Percentiles rank a stretch among this genome's conserved stretches.
Conservation (phyloP, 2,329 filamentous ascomycete genomes). For the Venturia oleaginea region DNA sequence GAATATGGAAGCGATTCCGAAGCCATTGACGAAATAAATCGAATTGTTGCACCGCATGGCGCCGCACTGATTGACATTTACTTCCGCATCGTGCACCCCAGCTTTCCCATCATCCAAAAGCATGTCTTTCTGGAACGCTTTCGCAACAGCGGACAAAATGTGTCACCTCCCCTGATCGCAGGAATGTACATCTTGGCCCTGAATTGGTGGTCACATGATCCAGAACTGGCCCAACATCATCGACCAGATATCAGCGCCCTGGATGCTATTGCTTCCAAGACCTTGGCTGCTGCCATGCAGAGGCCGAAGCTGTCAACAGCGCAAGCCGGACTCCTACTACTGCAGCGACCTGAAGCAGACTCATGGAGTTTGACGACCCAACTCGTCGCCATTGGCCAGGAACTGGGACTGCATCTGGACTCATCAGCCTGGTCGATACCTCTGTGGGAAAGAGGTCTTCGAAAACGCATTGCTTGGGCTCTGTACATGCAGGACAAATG, state of each 20-base stretch:
- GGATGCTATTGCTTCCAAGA: constrained; percentile 63
- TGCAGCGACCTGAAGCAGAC: constrained; percentile 66
- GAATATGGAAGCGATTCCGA: constrained; percentile 61
- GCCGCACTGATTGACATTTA: constrained; percentile 69
- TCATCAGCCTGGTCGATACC: constrained; percentile 82
- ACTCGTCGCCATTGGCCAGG: constrained; percentile 76
- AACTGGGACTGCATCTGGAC: constrained; percentile 81
- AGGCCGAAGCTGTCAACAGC: constrained; percentile 74
- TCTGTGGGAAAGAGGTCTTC: constrained; percentile 73
- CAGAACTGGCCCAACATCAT: constrained; percentile 52
- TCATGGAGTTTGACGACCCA: constrained; percentile 82
- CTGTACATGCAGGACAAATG: constrained; percentile 93
- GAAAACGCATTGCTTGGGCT: constrained; percentile 83
- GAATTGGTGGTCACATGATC: constrained; percentile 77
- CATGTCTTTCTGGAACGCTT: constrained; percentile 72
- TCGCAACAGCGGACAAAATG: constrained; percentile 55
- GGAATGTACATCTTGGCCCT: constrained; percentile 78
- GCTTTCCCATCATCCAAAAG: constrained; percentile 76
- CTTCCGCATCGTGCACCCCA: constrained; percentile 71
- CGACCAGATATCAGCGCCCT: constrained; percentile 65
- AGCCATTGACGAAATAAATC: constrained; percentile 64
- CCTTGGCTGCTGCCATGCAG: constrained; percentile 68
- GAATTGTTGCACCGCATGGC: constrained; percentile 67
- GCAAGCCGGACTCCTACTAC: constrained; percentile 65
- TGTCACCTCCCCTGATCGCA: constrained; percentile 67